Conservation (phyloP, 2,329 filamentous ascomycete species). For the Zasmidium angulare region DNA sequence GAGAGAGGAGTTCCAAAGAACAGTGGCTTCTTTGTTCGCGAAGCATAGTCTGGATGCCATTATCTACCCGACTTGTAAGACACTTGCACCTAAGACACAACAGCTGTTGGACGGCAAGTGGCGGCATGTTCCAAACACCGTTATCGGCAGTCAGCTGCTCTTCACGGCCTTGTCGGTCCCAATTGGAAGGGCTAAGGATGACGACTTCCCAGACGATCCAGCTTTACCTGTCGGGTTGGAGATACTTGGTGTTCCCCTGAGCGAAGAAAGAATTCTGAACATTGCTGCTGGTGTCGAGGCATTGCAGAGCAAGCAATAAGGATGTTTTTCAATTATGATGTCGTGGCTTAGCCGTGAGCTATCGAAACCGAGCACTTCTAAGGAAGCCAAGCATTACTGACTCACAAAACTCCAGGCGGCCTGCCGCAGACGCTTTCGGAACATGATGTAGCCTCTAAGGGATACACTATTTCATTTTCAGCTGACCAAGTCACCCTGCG, state of each 20-base stretch:
- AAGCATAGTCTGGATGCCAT: slow-evolving; percentile 36
- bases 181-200: slow-evolving; percentile 23
- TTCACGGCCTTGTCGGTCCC: slow-evolving; percentile 39
- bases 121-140: slow-evolving; percentile 38
- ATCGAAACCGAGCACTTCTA: not conserved
- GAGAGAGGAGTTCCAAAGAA: slow-evolving; percentile 32
- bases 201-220: slow-evolving; percentile 22
- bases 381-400: not conserved
- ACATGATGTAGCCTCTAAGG: no score
- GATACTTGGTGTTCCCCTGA: slow-evolving; percentile 24
- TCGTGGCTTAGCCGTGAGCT: no score
- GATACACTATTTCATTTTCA: no score
- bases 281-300: slow-evolving; percentile 22
- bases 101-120: slow-evolving; percentile 30
- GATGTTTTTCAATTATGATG: not conserved
- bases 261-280: slow-evolving; percentile 22
- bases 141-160: slow-evolving; percentile 35
- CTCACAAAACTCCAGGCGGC: no score
- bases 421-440: no score
- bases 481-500: no score
- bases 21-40: slow-evolving; percentile 32
- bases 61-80: slow-evolving; percentile 36
- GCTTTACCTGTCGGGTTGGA: slow-evolving; percentile 27
- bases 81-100: slow-evolving; percentile 35
- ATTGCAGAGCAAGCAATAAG: slow-evolving; percentile 1